Evolutionary conservation across 306 rosid species (phyloP), one percentile per base, ranked within the genome.

Genomic region (Citrullus mucosospermus): DNA sequence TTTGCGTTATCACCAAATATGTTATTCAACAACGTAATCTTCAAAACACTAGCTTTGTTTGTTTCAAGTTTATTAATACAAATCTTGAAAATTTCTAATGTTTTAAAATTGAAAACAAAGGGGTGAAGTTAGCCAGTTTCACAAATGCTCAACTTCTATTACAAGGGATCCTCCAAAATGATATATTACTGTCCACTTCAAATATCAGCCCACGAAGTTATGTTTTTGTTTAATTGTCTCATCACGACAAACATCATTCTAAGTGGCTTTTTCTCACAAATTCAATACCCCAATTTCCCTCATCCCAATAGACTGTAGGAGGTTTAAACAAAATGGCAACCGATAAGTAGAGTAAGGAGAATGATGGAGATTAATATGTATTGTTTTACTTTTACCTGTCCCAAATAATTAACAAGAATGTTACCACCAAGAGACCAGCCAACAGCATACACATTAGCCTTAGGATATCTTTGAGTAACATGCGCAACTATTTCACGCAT

Each of bases 401-500:
- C 99, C 88, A 95, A 79, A 78, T 95, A 95, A 63, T 86, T 94
- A 79, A 95, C 97, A 20, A 95, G 99, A 86, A 95, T 89, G 84
- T 95, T 95, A 48, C 96, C 99, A 4, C 99, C 99, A 57, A 95
- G 93, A 71, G 99, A 95, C 99, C 99, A 95, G 22, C 99, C 99
- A 80, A 68, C 92, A 0, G 90, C 97, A 81, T 95, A 92, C 18
- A 95, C 17, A 84, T 95, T 91, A 34, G 99, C 97, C 63, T 85
- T 65, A 0, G 92, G 96, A 82, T 91, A 92, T 59, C 86, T 85
- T 75, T 59, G 51, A 25, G 88, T 81, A 77, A 95, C 92, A 88
- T 89, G 96, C 11, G 85, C 87, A 79, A 95, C 93, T 61, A 95
- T 97, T 81, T 92, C 92, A 51, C 78, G 57, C 78, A 92, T 75